phyloP scores from a whole-genome alignment of 2,329 filamentous ascomycete genomes.

The Colletotrichum higginsianum region DNA sequence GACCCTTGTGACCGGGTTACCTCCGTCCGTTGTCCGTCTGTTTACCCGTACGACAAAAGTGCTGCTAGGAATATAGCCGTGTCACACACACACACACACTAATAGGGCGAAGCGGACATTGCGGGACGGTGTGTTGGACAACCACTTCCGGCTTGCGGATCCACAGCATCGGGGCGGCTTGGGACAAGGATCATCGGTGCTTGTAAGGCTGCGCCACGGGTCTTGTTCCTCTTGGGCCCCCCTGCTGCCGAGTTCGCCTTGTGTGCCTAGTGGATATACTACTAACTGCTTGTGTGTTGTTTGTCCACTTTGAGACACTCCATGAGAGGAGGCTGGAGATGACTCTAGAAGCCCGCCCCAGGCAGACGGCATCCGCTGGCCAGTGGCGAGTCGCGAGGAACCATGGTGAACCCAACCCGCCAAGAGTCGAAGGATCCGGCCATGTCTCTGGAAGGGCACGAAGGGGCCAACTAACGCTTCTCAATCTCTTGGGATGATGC shows the following conservation, averaged over 20 bases:
- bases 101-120: not conserved
- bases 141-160: not conserved
- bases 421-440: constrained; percentile 18
- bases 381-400: not conserved
- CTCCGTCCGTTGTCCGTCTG: not conserved
- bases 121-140: not conserved
- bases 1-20: constrained; percentile 1
- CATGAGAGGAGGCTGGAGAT: not conserved
- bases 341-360: no score
- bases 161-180: not conserved
- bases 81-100: not conserved
- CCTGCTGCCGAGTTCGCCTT: not conserved
- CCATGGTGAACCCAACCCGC: not conserved
- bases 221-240: not conserved
- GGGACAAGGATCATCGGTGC: constrained; percentile 14
- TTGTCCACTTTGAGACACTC: not conserved
- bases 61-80: no score
- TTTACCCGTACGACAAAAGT: no score
- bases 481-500: constrained; percentile 12
- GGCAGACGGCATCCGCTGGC: not conserved
- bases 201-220: constrained; percentile 10
- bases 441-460: not conserved
- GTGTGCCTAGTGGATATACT: no score
- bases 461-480: not conserved
- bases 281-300: no score